Conservation (phyloP, 2,329 filamentous ascomycete species). For the Ilyonectria sp. region DNA sequence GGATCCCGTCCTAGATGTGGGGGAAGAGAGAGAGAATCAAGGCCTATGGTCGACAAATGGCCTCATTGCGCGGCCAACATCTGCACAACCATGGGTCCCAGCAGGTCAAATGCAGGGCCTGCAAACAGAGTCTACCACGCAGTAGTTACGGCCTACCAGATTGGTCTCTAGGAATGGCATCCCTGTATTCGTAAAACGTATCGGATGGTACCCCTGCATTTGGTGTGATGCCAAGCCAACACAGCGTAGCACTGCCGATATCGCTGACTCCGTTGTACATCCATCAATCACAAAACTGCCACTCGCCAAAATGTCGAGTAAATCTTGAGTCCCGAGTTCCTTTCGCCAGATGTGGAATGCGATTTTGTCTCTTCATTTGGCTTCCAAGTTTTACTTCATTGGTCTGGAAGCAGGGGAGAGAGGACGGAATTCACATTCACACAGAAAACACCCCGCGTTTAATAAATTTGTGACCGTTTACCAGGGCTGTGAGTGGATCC, state of each 20-base stretch:
- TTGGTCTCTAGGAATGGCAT: not conserved
- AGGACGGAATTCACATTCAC: not conserved
- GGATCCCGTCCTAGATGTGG: not conserved
- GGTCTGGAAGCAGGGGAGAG: too few species aligned
- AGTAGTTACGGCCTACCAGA: not conserved
- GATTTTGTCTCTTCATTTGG: too few species aligned
- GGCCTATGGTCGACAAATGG: not conserved
- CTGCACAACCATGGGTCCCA: not conserved
- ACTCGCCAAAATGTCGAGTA: not conserved
- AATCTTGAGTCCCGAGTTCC: not conserved
- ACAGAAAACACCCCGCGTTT: not conserved
- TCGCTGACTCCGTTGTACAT: not conserved
- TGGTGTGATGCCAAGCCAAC: not conserved
- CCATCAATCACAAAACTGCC: not conserved
- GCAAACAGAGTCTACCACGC: not conserved
- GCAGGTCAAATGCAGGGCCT: not conserved
- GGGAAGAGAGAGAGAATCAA: not conserved
- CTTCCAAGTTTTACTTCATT: not conserved
- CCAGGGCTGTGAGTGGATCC: not conserved
- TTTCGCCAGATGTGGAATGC: not conserved
- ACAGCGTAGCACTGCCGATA: not conserved
- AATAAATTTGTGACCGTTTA: not conserved
- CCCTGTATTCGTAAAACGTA: slow-evolving; percentile 1
- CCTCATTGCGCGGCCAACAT: not conserved
- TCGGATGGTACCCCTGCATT: not conserved